Conservation (phyloP, 78 protist species). For the Dictyostelium brefeldianum region DNA sequence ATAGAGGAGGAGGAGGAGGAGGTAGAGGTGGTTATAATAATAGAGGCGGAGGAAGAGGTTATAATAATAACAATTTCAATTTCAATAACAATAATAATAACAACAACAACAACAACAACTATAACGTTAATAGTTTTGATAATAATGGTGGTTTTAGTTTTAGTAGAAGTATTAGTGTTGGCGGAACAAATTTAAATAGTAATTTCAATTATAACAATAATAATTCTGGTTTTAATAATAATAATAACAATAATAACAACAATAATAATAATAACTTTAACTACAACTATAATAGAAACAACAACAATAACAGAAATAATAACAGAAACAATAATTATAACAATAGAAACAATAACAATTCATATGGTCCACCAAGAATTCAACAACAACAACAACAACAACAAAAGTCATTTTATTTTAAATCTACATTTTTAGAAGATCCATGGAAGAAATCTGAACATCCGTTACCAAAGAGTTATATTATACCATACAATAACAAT, state of each 20-base stretch:
- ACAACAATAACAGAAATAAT: background rate
- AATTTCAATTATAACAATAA: background rate
- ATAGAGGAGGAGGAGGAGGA: background rate
- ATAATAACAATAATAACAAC: background rate
- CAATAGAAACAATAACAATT: background rate
- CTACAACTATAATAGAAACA: background rate
- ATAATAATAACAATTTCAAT: background rate
- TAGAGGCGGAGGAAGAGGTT: background rate
- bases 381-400: background rate
- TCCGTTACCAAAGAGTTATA: background rate
- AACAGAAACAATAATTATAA: background rate
- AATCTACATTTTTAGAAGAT: slow-evolving; percentile 39
- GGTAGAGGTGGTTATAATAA: background rate
- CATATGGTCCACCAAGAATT: no score
- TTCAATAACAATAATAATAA: background rate
- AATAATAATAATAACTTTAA: background rate
- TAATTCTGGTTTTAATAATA: background rate
- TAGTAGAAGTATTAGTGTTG: background rate
- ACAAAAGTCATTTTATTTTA: slow-evolving; percentile 14
- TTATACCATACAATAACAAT: background rate
- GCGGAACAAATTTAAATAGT: background rate
- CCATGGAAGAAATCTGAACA: slow-evolving; percentile 31
- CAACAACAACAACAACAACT: background rate
- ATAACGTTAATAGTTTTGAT: background rate
- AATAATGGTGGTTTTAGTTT: background rate